Evolutionary conservation across 1,139 yeast genomes (phyloP), one percentile per base, ranked within the genome.

Genomic region (Martiniozyma asiatica): DNA sequence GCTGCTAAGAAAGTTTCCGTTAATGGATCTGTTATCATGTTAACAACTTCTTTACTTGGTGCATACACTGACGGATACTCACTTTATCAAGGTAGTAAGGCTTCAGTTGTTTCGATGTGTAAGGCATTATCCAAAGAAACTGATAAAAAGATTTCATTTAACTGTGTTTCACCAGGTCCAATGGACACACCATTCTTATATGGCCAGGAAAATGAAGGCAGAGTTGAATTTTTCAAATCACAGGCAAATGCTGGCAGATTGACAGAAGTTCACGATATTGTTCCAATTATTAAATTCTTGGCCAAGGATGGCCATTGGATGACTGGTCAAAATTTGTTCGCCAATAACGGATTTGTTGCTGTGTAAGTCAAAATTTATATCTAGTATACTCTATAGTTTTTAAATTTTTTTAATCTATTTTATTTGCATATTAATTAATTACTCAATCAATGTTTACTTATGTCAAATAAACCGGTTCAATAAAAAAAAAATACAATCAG

Each of bases 151-250:
- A 66, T 73, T 36, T 59, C 70, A 8, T 75, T 68, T 43, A 71
- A 68, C 44, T 60, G 66, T 43, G 68, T 73, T 36, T 77, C 79
- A 4, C 81, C 80, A 29, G 81, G 80, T 27, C 80, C 81, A 27
- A 73, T 73, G 78, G 79, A 73, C 45, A 73, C 80, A 15, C 78
- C 79, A 33, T 73, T 73, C 56, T 64, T 73, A 48, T 72, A 72
- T 43, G 68, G 70, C 14, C 76, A 70, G 51, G 81, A 74, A 51
- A 57, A 61, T 15, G 53, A 59, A 17, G 68, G 61, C 15, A 65
- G 68, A 36, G 61, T 73, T 32, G 73, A 56, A 21, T 74, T 54
- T 51, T 69, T 65, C 56, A 73, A 73, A 54, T 53, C 71, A 14
- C 61, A 56, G 35, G 65, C 66, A 17, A 43, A 64, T 32, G 58